Conservation (phyloP, 306 rosid species). For the Quillaja saponaria region DNA sequence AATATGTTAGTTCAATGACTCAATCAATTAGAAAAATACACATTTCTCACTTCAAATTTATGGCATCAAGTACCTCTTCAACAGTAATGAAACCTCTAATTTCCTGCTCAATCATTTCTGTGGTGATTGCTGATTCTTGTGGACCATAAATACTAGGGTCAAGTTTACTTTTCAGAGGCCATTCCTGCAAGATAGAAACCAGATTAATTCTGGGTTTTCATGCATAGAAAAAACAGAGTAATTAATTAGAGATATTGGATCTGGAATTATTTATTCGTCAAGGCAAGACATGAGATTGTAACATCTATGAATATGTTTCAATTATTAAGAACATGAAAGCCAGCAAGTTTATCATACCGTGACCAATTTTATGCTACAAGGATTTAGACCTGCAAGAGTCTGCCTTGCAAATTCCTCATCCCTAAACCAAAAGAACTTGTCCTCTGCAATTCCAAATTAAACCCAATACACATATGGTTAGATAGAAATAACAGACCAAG, state of each 20-base stretch:
- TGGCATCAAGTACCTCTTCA: slow-evolving; percentile 61
- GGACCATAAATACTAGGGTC: slow-evolving; percentile 73
- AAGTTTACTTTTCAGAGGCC: slow-evolving; percentile 83
- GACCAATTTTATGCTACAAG: slow-evolving; percentile 61
- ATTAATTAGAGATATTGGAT: too few species aligned
- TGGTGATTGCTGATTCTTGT: slow-evolving; percentile 62
- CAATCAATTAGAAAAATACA: too few species aligned
- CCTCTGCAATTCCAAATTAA: slow-evolving; percentile 43
- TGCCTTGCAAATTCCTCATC: slow-evolving; percentile 84
- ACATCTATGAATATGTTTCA: neutral
- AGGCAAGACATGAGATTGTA: too few species aligned
- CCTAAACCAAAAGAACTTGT: slow-evolving; percentile 84
- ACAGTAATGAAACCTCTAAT: slow-evolving; percentile 47
- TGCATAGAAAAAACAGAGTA: too few species aligned
- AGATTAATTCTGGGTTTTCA: too few species aligned
- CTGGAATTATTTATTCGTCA: too few species aligned
- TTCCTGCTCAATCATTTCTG: slow-evolving; percentile 54
- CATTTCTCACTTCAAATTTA: too few species aligned
- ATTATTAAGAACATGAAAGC: neutral
- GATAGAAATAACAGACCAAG: too few species aligned
- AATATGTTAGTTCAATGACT: too few species aligned
- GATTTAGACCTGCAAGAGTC: slow-evolving; percentile 88
- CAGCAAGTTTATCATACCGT: slow-evolving; percentile 41
- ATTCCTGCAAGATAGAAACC: slow-evolving; percentile 66
- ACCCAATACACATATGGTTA: neutral